phyloP scores from a whole-genome alignment of 2,329 filamentous ascomycete species.

The Penicillium sp. region DNA sequence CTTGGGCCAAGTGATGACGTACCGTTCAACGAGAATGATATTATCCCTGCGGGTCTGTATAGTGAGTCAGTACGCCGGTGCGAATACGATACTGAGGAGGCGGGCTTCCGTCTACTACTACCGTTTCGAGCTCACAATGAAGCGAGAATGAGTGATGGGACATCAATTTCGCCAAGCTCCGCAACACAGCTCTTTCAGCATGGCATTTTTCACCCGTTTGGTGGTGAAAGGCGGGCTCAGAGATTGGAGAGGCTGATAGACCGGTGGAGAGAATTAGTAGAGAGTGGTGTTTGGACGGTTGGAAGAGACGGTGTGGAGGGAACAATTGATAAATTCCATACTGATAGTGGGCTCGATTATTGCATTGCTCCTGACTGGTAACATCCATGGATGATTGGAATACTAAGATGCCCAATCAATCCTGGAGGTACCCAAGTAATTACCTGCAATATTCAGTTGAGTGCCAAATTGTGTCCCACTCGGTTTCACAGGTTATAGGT shows the following conservation, averaged over 20 bases:
- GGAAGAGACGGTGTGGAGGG: constrained; percentile 18
- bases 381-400: not conserved
- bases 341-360: constrained; percentile 11
- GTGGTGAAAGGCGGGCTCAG: constrained; percentile 9
- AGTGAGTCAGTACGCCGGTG: not conserved
- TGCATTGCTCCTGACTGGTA: constrained; percentile 11
- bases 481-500: not conserved
- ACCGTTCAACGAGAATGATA: not conserved
- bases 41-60: not conserved
- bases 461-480: not conserved
- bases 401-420: not conserved
- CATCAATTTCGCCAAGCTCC: not conserved
- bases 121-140: not conserved
- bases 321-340: constrained; percentile 17
- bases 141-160: not conserved
- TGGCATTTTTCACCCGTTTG: constrained; percentile 5
- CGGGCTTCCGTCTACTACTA: not conserved
- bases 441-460: not conserved
- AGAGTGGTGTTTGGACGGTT: constrained; percentile 20
- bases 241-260: constrained; percentile 20
- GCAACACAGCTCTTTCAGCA: not conserved
- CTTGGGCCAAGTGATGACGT: not conserved
- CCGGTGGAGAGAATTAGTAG: constrained; percentile 13
- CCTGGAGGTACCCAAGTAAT: not conserved
- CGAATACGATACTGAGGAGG: not conserved